Evolutionary conservation across 2,329 filamentous ascomycete genomes (phyloP).

Genomic region (Aspergillus caelatus): DNA sequence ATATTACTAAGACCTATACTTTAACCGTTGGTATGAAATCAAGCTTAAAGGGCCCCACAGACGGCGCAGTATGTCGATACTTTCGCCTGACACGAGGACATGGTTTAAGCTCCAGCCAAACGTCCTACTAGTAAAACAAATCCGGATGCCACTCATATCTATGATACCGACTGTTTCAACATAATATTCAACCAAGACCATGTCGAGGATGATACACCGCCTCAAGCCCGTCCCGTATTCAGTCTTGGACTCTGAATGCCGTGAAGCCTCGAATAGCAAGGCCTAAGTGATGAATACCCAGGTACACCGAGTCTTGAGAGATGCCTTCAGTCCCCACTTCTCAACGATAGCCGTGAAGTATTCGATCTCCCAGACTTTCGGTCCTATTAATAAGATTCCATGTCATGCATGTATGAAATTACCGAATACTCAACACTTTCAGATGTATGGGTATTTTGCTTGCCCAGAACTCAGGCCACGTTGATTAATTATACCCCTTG

Average conservation of each 20-base stretch:
- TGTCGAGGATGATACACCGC: neutral
- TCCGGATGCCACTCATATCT: constrained; percentile 7
- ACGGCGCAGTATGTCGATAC: neutral
- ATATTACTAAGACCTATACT: constrained; percentile 10
- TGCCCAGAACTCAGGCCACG: too few species aligned
- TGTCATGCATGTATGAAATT: too few species aligned
- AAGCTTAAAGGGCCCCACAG: constrained; percentile 4
- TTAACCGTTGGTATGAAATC: neutral
- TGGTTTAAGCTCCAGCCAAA: neutral
- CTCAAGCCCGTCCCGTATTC: constrained; percentile 1
- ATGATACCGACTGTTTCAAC: constrained; percentile 6
- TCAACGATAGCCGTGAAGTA: constrained; percentile 1
- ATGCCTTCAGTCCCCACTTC: constrained; percentile 5
- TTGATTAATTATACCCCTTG: too few species aligned
- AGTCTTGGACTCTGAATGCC: neutral
- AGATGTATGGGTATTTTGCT: too few species aligned
- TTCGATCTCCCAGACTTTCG: neutral
- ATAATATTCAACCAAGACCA: constrained; percentile 2
- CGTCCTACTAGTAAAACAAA: constrained; percentile 5
- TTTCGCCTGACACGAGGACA: neutral
- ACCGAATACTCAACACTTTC: too few species aligned
- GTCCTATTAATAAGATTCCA: neutral
- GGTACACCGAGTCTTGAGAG: constrained; percentile 1
- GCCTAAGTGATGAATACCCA: constrained; percentile 1
- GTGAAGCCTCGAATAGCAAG: neutral